These are phyloP conservation scores for Cryptosporidium baileyi DNA, from an alignment of 169 alveolate genomes.

Conservation along the genomic window DNA sequence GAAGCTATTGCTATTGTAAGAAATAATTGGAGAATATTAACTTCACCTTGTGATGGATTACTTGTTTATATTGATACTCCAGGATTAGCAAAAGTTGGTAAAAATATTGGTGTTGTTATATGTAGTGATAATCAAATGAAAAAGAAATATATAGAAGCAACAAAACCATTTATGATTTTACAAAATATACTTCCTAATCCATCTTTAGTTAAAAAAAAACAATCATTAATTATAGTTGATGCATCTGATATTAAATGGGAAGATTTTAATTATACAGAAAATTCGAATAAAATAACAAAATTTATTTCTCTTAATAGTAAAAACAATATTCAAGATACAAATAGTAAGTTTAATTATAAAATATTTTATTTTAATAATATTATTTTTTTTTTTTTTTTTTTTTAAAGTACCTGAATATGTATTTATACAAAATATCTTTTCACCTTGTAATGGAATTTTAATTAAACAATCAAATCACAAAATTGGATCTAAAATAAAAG, in stretches of 20 bases:
- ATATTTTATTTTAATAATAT: neutral
- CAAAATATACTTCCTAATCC: conserved; percentile 54
- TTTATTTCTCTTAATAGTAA: neutral
- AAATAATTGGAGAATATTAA: conserved; percentile 34
- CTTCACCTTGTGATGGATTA: conserved; percentile 62
- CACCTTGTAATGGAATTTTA: conserved; percentile 50
- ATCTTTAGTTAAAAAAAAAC: conserved; percentile 12
- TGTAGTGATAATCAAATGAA: conserved; percentile 4
- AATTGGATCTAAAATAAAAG: conserved; percentile 9
- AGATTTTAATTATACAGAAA: neutral
- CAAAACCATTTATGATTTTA: conserved; percentile 16
- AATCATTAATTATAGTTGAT: conserved; percentile 42
- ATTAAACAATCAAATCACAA: conserved; percentile 2
- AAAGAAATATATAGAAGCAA: conserved; percentile 26
- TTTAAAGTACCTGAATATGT: neutral
- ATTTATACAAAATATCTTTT: conserved; percentile 14
- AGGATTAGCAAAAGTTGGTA: conserved; percentile 27
- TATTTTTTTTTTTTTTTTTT: neutral
- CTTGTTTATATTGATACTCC: conserved; percentile 44
- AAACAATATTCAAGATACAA: neutral
- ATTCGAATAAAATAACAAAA: neutral
- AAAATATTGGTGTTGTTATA: conserved; percentile 27
- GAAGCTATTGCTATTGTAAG: conserved; percentile 54
- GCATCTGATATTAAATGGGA: conserved; percentile 19
- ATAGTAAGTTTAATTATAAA: conserved; percentile 16